A percentile compares a stretch with the other conserved stretches of the same genome.
Conservation (phyloP, 2,329 filamentous ascomycete species). For the Trichoderma simmonsii region DNA sequence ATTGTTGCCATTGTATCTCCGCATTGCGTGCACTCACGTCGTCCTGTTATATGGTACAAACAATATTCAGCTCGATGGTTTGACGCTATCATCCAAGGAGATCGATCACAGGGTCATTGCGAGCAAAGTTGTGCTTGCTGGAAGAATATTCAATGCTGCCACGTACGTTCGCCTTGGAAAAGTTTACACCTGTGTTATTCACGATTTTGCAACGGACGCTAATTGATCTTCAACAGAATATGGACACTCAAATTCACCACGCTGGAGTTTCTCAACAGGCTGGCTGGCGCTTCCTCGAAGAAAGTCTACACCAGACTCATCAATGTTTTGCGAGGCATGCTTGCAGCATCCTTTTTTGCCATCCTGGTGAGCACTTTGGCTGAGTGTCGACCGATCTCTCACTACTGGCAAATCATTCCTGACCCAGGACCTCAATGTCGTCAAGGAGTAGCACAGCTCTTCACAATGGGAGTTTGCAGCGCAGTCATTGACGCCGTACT, state of each 20-base stretch:
- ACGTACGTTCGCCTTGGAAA: not conserved
- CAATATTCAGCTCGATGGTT: not conserved
- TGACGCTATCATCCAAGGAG: not conserved
- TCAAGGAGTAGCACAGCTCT: not conserved
- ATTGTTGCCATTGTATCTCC: not conserved
- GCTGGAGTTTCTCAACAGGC: not conserved
- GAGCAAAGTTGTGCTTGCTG: slow-evolving; percentile 1
- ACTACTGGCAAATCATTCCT: not conserved
- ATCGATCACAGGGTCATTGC: not conserved
- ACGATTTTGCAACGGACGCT: not conserved
- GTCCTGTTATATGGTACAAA: slow-evolving; percentile 1
- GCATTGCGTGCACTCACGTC: not conserved
- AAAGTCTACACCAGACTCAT: not conserved
- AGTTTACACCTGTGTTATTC: not conserved
- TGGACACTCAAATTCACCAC: slow-evolving; percentile 8
- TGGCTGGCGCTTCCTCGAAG: not conserved
- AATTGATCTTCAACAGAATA: not conserved
- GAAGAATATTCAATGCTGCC: not conserved
- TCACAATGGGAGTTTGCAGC: slow-evolving; percentile 2
- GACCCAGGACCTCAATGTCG: slow-evolving; percentile 3
- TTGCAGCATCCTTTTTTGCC: slow-evolving; percentile 1
- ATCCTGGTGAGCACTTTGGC: not conserved
- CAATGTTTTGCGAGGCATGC: not conserved
- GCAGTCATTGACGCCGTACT: slow-evolving; percentile 2
- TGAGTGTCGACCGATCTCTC: not conserved